Base-by-base conservation (phyloP, 2,329 filamentous ascomycete species). In the Pestalotiopsis sp. region DNA sequence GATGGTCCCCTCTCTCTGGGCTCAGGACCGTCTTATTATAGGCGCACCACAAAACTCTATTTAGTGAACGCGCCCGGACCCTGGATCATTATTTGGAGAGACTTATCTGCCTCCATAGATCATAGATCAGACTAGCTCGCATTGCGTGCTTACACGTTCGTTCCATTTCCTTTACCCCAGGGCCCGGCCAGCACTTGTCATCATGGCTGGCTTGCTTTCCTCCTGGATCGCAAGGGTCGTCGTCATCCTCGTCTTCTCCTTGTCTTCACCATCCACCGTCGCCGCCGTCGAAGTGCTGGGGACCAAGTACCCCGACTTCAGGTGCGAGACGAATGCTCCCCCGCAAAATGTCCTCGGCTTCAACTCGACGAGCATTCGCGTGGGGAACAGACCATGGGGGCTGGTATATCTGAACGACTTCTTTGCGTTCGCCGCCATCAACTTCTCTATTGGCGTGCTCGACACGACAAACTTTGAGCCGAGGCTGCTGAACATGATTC, bases 391-490 rank as follows among this genome's bases (percentile, higher is more conserved):
- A 14, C 61, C 61, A 27, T 64, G 61, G 61, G 61, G 61, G 3
- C 9, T 64, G 11, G 61, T 31, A 4, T 64, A 64, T 20, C 61
- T 64, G 9, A 64, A 64, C 20, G 39, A 64, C 3, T 17, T 49
- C 25, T 64, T 23, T 45, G 64, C 64, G 17, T 66, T 66, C 38
- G 64, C 56, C 31, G 52, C 56, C 20, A 38, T 66, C 52, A 66
- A 66, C 39, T 60, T 66, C 27, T 66, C 64, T 4, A 23, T 66
- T 20, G 64, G 23, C 27, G 64, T 66, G 23, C 52, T 66, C 13
- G 56, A 66, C 11, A 45, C 36, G 11, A 14, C 36, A 12, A 12
- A 60, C 5, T 66, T 66, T n/a, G 58, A 25, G 36, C 64, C 64
- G 17, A 60, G 58, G 56, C 27, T 66, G 11, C 58, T n/a, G 4